These are phyloP conservation scores for Fusarium transvaalense DNA, from an alignment of 2,329 filamentous ascomycete species.

Conservation along the genomic window DNA sequence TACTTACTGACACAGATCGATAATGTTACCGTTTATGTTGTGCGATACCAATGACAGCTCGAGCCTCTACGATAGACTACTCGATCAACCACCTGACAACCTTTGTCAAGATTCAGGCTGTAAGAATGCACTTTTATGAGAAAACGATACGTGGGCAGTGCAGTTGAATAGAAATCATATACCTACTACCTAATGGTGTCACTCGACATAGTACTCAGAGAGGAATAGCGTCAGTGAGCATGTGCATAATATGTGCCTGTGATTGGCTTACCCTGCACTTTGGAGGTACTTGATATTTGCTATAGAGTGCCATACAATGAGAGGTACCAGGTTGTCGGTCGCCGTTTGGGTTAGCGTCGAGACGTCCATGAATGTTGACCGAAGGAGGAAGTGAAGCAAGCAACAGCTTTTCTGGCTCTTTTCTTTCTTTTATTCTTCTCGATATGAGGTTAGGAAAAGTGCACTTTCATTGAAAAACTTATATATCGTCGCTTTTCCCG, in stretches of 20 bases:
- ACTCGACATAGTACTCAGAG: slow-evolving; percentile 33
- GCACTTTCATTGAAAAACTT: slow-evolving; percentile 12
- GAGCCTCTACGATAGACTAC: slow-evolving; percentile 17
- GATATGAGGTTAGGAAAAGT: slow-evolving; percentile 4
- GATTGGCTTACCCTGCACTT: slow-evolving; percentile 31
- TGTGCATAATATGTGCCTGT: slow-evolving; percentile 45
- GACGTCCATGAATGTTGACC: slow-evolving; percentile 47
- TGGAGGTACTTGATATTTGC: slow-evolving; percentile 3
- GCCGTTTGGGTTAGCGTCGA: slow-evolving; percentile 46
- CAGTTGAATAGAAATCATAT: background rate
- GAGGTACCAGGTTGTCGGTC: slow-evolving; percentile 39
- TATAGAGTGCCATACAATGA: background rate
- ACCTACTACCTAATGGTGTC: slow-evolving; percentile 3
- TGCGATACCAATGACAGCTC: slow-evolving; percentile 29
- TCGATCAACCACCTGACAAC: slow-evolving; percentile 15
- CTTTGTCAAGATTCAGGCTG: background rate
- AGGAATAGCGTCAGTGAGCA: slow-evolving; percentile 38
- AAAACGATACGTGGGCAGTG: slow-evolving; percentile 1
- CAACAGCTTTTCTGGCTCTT: slow-evolving; percentile 23
- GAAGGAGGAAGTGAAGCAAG: slow-evolving; percentile 41
- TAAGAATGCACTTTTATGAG: background rate
- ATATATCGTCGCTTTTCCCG: slow-evolving; percentile 22
- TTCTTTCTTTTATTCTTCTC: background rate
- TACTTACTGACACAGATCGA: slow-evolving; percentile 24
- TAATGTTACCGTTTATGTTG: slow-evolving; percentile 31